These are phyloP conservation scores for Coriaria nepalensis DNA, from an alignment of 306 rosid genomes.

Conservation along the genomic window DNA sequence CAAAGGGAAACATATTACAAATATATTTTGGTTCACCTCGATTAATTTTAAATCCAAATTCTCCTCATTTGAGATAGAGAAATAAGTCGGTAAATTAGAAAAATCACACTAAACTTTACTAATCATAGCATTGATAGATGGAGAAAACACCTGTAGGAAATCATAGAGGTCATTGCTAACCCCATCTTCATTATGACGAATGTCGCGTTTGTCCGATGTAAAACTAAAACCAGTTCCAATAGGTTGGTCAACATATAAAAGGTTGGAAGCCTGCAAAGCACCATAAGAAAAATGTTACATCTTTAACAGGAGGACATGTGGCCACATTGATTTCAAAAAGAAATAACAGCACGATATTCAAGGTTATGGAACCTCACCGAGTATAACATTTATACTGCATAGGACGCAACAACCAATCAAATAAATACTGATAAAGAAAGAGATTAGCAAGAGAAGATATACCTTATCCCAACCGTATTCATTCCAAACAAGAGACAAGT, in stretches of 20 bases:
- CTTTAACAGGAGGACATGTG: too few relatives aligned
- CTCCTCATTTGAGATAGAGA: too few relatives aligned
- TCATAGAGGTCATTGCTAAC: constrained; percentile 76
- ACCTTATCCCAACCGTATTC: constrained; percentile 96
- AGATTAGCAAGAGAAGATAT: constrained; percentile 6
- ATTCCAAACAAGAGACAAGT: constrained; percentile 86
- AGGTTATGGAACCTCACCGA: too few relatives aligned
- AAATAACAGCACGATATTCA: too few relatives aligned
- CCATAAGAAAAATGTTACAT: constrained; percentile 1
- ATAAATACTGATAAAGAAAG: background rate
- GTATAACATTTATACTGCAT: too few relatives aligned
- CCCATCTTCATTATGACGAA: constrained; percentile 69
- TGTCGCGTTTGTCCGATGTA: constrained; percentile 49
- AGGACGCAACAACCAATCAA: too few relatives aligned
- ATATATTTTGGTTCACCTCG: too few relatives aligned
- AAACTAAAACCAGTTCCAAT: constrained; percentile 88
- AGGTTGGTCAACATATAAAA: constrained; percentile 85
- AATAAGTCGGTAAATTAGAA: constrained; percentile 7
- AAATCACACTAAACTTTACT: background rate
- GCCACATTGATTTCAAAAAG: too few relatives aligned
- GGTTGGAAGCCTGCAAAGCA: constrained; percentile 60
- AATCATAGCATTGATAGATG: background rate
- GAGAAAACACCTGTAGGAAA: constrained; percentile 54
- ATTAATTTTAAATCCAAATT: too few relatives aligned
- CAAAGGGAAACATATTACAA: too few relatives aligned